These are phyloP conservation scores for Ustilago esculenta DNA, from an alignment of 1,284 basidiomycete species.

Conservation along the genomic window DNA sequence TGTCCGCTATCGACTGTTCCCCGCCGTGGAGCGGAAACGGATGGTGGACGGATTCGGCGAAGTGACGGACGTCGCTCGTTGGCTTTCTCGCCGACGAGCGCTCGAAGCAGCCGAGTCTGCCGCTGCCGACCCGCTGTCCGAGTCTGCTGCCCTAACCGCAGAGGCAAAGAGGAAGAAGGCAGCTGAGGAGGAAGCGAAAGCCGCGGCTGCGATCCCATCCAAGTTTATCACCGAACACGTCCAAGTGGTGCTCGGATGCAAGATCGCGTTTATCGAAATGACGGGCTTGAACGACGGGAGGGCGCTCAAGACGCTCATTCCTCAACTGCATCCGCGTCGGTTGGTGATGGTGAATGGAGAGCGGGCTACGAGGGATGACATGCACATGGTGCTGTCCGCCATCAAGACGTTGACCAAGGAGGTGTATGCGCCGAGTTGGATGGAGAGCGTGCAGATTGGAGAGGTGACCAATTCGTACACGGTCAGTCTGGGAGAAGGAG, in stretches of 20 bases:
- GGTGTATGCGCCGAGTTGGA: slow-evolving; percentile 79
- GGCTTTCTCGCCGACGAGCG: slow-evolving; percentile 66
- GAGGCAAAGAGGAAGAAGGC: slow-evolving; percentile 76
- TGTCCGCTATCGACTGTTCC: slow-evolving; percentile 94
- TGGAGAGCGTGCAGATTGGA: slow-evolving; percentile 85
- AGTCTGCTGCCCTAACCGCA: slow-evolving; percentile 5
- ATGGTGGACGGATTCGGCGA: slow-evolving; percentile 96
- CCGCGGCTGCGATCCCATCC: slow-evolving; percentile 79
- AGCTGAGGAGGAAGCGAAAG: slow-evolving; percentile 22
- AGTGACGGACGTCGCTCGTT: slow-evolving; percentile 81
- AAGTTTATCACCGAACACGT: slow-evolving; percentile 84
- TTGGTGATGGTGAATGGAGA: slow-evolving; percentile 63
- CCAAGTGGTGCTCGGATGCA: slow-evolving; percentile 82
- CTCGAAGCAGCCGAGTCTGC: slow-evolving; percentile 47
- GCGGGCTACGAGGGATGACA: slow-evolving; percentile 26
- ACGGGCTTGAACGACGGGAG: slow-evolving; percentile 95
- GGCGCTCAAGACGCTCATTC: slow-evolving; percentile 94
- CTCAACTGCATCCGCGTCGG: slow-evolving; percentile 88
- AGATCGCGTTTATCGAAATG: slow-evolving; percentile 90
- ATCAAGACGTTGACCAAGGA: slow-evolving; percentile 79
- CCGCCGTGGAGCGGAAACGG: slow-evolving; percentile 90
- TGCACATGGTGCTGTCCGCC: slow-evolving; percentile 29
- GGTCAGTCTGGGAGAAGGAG: slow-evolving; percentile 87
- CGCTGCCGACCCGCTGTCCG: slow-evolving; percentile 13
- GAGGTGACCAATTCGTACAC: slow-evolving; percentile 95